Evolutionary conservation across 805 yeast genomes (phyloP).

Genomic region (Grigorovia humatica): DNA sequence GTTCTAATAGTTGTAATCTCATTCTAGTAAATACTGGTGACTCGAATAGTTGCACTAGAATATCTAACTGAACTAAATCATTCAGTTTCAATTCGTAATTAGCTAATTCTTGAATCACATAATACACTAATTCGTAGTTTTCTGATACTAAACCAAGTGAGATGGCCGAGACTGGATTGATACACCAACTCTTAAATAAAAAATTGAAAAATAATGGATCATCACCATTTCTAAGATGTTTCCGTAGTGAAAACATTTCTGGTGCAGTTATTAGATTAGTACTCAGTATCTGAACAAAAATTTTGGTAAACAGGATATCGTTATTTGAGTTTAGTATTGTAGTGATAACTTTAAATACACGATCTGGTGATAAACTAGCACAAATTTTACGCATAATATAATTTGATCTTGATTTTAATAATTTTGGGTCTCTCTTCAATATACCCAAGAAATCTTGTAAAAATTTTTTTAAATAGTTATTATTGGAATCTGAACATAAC

Average conservation of each 20-base stretch:
- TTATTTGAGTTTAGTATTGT: conserved; percentile 52
- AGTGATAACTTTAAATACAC: conserved; percentile 73
- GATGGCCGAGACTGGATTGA: conserved; percentile 79
- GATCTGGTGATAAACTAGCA: conserved; percentile 66
- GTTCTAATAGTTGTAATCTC: conserved; percentile 81
- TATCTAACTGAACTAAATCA: conserved; percentile 76
- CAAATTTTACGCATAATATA: conserved; percentile 79
- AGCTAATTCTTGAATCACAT: conserved; percentile 70
- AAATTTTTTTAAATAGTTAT: conserved; percentile 64
- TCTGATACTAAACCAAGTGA: conserved; percentile 79
- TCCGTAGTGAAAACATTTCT: conserved; percentile 62
- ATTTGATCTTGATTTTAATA: conserved; percentile 66
- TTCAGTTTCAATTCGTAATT: conserved; percentile 67
- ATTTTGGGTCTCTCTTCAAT: conserved; percentile 57
- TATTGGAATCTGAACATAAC: conserved; percentile 37
- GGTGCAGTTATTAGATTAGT: conserved; percentile 79
- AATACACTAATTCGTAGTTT: conserved; percentile 77
- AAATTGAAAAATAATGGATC: conserved; percentile 64
- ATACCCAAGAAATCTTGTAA: conserved; percentile 59
- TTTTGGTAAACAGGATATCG: conserved; percentile 61
- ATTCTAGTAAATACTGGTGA: conserved; percentile 85
- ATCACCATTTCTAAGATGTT: conserved; percentile 54
- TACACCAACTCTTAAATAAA: conserved; percentile 84
- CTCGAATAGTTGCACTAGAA: conserved; percentile 80
- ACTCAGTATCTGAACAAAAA: conserved; percentile 78